Evolutionary conservation across 768 basidiomycete species (phyloP), one percentile per base, ranked within the genome.

Genomic region (Russula griseocarnosa): DNA sequence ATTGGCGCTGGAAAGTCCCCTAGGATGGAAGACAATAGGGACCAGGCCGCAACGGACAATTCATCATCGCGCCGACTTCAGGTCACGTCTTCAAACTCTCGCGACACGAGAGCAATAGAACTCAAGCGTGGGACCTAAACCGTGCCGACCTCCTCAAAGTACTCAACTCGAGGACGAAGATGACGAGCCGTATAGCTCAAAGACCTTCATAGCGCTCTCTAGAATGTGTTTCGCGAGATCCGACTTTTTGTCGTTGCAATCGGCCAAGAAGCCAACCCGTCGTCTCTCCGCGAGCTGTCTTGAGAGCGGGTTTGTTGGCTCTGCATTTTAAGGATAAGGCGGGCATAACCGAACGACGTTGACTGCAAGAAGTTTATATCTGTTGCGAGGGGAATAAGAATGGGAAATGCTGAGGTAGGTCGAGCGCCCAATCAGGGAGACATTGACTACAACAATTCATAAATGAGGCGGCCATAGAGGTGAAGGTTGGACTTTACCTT

Each of bases 311-410:
- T 80, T 74, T 94, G 90, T 67, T 94, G 90, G 70, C 88, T 92
- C 74, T 94, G 92, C 91, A 92, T 97, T 72, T 94, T 94, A 58
- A 94, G 78, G 67, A 99, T 95, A 18, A 98, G 83, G 18, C 97
- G 90, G 0, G 94, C 93, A 73, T 98, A 98, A 55, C 97, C 97
- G 70, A 98, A 98, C 1, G 96, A 95, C 0, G 96, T 97, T 3
- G 94, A 96, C 75, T 98, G 95, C 9, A 99, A 79, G 83, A 98
- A 98, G 69, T 90, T 90, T 90, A 77, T 94, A 98, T 36, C 97
- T 92, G 95, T 97, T 24, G 95, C 90, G 75, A 98, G 0, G 97
- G 97, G 83, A 99, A 98, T 11, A 99, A 82, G 86, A 99, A 99
- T 0, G 96, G 91, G 82, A 97, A 99, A 70, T 94, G 89, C 70